Conservation (phyloP, 345 rosid species). For the Salix brachista region DNA sequence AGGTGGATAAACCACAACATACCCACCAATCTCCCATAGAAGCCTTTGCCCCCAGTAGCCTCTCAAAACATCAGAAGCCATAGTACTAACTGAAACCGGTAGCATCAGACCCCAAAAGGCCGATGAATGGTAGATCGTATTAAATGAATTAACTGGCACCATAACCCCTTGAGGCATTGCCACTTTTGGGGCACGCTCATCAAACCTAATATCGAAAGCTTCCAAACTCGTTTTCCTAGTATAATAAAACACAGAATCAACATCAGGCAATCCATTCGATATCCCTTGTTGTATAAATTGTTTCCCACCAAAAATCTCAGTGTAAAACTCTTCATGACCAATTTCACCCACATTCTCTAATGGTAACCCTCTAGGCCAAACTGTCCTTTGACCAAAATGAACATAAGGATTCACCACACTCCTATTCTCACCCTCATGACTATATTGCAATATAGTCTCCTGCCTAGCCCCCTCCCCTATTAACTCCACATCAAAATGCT, state of each 20-base stretch:
- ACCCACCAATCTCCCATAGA: conserved; percentile 97
- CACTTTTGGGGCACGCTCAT: conserved; percentile 85
- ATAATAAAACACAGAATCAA: conserved; percentile 95
- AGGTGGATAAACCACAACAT: conserved; percentile 89
- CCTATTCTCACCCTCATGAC: conserved; percentile 74
- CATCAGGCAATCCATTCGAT: conserved; percentile 94
- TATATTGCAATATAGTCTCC: conserved; percentile 75
- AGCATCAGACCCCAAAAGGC: conserved; percentile 99
- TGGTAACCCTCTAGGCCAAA: conserved; percentile 99
- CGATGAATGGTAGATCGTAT: conserved; percentile 81
- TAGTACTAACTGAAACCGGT: conserved; percentile 87
- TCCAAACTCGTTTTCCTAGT: conserved; percentile 78
- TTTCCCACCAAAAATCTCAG: conserved; percentile 90
- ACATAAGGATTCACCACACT: conserved; percentile 85
- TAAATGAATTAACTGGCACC: conserved; percentile 92
- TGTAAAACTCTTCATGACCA: conserved; percentile 83
- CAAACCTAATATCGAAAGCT: conserved; percentile 86
- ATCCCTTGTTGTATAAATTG: conserved; percentile 97
- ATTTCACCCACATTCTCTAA: conserved; percentile 90
- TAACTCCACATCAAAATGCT: conserved; percentile 86
- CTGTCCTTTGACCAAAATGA: conserved; percentile 94
- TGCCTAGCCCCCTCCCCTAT: conserved; percentile 82
- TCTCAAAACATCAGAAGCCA: conserved; percentile 98
- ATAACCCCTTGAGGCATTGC: conserved; percentile 91
- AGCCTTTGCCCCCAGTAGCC: conserved; percentile 99